These are phyloP conservation scores for Hemerocallis citrina DNA, from an alignment of 106 monocot genomes.

Conservation along the genomic window DNA sequence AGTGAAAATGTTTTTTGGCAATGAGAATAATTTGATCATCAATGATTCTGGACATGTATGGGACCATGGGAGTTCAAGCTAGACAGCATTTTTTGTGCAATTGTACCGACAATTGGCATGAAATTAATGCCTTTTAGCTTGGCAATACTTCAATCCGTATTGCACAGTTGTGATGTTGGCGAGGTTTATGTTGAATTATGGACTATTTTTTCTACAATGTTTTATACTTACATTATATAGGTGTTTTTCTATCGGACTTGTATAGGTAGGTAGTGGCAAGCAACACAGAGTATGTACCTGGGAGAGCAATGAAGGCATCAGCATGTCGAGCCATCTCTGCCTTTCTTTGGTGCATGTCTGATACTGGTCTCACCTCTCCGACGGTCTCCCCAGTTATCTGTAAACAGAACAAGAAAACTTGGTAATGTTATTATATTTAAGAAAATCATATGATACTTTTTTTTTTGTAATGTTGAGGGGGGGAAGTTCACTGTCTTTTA, in stretches of 20 bases:
- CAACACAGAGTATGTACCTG: constrained; percentile 19
- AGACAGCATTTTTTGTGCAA: too few relatives aligned
- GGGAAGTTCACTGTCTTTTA: too few relatives aligned
- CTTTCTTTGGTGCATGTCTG: constrained; percentile 78
- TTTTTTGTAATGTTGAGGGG: too few relatives aligned
- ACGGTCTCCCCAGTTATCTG: constrained; percentile 58
- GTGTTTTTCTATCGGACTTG: not conserved
- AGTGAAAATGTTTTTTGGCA: not conserved
- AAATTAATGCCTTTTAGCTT: not conserved
- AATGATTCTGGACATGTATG: not conserved
- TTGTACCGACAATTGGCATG: too few relatives aligned
- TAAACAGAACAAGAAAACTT: not conserved
- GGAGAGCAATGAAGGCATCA: constrained; percentile 87
- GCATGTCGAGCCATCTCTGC: constrained; percentile 69
- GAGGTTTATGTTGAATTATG: too few relatives aligned
- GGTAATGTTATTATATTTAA: too few relatives aligned
- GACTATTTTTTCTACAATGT: not conserved
- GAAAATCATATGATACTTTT: too few relatives aligned
- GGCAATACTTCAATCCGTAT: constrained; percentile 22
- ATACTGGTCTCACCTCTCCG: constrained; percentile 57
- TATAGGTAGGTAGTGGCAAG: not conserved
- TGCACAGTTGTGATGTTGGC: not conserved
- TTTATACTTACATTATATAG: too few relatives aligned
- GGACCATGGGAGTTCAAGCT: not conserved
- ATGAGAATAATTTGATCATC: constrained; percentile 4